Evolutionary conservation across 805 yeast genomes (phyloP).

Genomic region (Tetrapisispora namnaoensis): DNA sequence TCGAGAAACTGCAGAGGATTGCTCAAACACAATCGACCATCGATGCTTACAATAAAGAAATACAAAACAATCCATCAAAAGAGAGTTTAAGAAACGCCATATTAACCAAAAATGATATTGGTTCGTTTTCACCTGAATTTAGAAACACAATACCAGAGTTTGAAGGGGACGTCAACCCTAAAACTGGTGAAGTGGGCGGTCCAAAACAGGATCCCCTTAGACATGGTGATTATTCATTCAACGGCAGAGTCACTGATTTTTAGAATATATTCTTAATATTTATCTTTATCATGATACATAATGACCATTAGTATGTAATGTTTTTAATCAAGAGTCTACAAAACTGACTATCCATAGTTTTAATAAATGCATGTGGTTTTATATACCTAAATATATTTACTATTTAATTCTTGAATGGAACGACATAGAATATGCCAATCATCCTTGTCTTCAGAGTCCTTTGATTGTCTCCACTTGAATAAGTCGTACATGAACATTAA

Average conservation of each 20-base stretch:
- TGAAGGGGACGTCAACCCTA: constrained; percentile 88
- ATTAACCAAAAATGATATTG: constrained; percentile 42
- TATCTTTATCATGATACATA: neutral
- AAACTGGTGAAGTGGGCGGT: constrained; percentile 92
- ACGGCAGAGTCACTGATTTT: constrained; percentile 94
- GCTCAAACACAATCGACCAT: constrained; percentile 75
- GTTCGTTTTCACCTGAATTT: constrained; percentile 56
- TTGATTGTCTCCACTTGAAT: constrained; percentile 41
- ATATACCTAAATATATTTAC: constrained; percentile 41
- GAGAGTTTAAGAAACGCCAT: constrained; percentile 29
- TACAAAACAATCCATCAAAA: constrained; percentile 27
- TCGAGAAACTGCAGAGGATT: constrained; percentile 71
- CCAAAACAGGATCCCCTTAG: constrained; percentile 94
- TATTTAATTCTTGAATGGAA: constrained; percentile 69
- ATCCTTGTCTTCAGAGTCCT: constrained; percentile 41
- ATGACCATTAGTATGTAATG: neutral
- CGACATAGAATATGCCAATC: constrained; percentile 87
- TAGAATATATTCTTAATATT: constrained; percentile 25
- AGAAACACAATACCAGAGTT: constrained; percentile 84
- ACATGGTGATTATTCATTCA: constrained; percentile 89
- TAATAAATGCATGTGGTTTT: neutral
- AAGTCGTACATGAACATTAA: constrained; percentile 85
- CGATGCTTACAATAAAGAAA: constrained; percentile 54
- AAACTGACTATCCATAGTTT: neutral
- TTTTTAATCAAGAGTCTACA: neutral